A percentile compares a stretch with the other conserved stretches of the same genome.
phyloP scores from a whole-genome alignment of 2,329 filamentous ascomycete species.

The Fusarium sp. region DNA sequence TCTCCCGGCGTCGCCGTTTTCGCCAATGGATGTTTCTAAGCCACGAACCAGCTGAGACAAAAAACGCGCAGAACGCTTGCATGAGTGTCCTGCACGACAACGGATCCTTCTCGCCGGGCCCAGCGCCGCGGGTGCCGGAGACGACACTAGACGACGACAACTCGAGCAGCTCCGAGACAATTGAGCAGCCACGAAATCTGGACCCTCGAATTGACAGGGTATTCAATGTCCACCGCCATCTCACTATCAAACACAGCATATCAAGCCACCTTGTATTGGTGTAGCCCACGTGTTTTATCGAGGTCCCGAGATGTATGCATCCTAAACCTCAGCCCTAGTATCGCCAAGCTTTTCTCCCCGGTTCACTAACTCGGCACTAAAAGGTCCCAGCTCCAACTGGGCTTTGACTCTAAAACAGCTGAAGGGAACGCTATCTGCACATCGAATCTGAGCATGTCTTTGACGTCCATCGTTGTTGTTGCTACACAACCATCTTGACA shows the following conservation, averaged over 20 bases:
- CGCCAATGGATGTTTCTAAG: not conserved
- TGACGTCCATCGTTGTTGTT: not conserved
- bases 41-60: slow-evolving; percentile 10
- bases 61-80: slow-evolving; percentile 1
- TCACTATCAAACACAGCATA: not conserved
- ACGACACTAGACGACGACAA: not conserved
- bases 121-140: not conserved
- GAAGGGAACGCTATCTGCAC: not conserved
- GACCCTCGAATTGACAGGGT: slow-evolving; percentile 10
- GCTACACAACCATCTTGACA: not conserved
- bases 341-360: slow-evolving; percentile 39
- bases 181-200: slow-evolving; percentile 15
- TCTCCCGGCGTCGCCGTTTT: slow-evolving; percentile 1
- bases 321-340: slow-evolving; percentile 33
- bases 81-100: slow-evolving; percentile 4
- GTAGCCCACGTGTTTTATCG: not conserved
- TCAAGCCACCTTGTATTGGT: not conserved
- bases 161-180: not conserved
- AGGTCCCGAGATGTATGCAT: slow-evolving; percentile 21
- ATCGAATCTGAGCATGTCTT: not conserved
- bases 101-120: not conserved
- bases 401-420: slow-evolving; percentile 22
- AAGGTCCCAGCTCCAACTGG: slow-evolving; percentile 14
- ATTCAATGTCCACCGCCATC: not conserved
- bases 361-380: slow-evolving; percentile 29